Evolutionary conservation across 768 basidiomycete species (phyloP).

Genomic region (Boletus sp.): DNA sequence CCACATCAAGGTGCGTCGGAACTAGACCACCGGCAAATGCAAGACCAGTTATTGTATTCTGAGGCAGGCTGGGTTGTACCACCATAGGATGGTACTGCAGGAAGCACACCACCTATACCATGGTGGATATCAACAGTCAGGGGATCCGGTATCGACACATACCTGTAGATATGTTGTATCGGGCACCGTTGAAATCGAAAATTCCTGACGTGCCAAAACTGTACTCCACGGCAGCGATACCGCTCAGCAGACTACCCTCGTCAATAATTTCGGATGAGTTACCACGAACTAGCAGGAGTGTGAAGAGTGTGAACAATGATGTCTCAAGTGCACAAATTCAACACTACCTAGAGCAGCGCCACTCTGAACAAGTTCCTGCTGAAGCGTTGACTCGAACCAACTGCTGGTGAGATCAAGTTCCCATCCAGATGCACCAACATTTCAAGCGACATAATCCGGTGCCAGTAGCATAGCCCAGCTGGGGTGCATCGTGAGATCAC

Average conservation of each 20-base stretch:
- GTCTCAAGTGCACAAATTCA: neutral
- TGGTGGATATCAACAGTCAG: too few species aligned
- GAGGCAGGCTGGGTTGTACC: neutral
- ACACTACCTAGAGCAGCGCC: neutral
- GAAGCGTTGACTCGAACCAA: neutral
- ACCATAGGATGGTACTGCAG: neutral
- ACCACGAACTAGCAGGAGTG: constrained; percentile 4
- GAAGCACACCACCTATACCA: constrained; percentile 12
- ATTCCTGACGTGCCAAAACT: constrained; percentile 7
- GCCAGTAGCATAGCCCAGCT: constrained; percentile 17
- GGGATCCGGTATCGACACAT: neutral
- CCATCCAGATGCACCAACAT: neutral
- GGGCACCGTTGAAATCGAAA: constrained; percentile 15
- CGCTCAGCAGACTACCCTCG: constrained; percentile 10
- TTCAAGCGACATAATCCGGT: constrained; percentile 1
- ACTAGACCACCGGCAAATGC: constrained; percentile 1
- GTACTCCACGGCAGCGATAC: constrained; percentile 11
- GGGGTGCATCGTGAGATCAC: neutral
- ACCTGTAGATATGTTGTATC: constrained; percentile 19
- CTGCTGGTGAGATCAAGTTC: constrained; percentile 5
- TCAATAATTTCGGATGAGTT: constrained; percentile 12
- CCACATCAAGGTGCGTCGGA: neutral
- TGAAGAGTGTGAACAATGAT: too few species aligned
- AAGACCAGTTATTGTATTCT: neutral
- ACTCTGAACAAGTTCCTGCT: neutral